phyloP scores from a whole-genome alignment of 805 yeast species.

The Alloascoidea africana region DNA sequence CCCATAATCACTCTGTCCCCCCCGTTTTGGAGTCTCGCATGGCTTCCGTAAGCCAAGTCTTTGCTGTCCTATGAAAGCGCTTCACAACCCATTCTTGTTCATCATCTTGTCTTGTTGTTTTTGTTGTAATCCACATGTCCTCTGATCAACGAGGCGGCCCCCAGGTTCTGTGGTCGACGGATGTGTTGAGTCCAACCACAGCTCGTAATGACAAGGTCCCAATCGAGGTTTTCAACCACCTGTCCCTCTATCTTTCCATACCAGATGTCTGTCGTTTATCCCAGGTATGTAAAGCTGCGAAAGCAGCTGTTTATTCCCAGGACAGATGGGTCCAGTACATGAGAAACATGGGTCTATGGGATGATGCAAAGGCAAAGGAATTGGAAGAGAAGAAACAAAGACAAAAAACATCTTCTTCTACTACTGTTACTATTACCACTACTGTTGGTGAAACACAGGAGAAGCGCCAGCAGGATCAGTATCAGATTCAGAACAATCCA shows the following conservation, averaged over 20 bases:
- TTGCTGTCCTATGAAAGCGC: too few relatives aligned
- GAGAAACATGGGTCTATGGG: slow-evolving; percentile 24
- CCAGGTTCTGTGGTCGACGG: too few relatives aligned
- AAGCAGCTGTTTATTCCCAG: slow-evolving; percentile 23
- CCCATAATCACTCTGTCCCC: too few relatives aligned
- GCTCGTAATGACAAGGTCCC: too few relatives aligned
- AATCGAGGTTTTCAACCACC: not conserved
- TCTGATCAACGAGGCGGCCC: too few relatives aligned
- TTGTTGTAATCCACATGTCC: too few relatives aligned
- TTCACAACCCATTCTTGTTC: too few relatives aligned
- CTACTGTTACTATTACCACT: not conserved
- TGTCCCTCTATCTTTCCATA: not conserved
- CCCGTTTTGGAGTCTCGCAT: too few relatives aligned
- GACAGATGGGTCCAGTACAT: slow-evolving; percentile 23
- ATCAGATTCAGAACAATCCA: not conserved
- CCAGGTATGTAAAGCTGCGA: slow-evolving; percentile 22
- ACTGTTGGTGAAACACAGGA: not conserved
- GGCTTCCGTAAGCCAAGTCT: too few relatives aligned
- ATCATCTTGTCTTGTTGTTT: too few relatives aligned
- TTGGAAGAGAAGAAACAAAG: slow-evolving; percentile 2
- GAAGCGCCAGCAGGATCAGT: not conserved
- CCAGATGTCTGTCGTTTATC: slow-evolving; percentile 23
- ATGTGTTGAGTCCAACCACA: too few relatives aligned
- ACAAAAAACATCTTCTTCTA: not conserved
- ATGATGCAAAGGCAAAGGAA: slow-evolving; percentile 9